Evolutionary conservation across 257 asterid genomes (phyloP).

Genomic region (Gentiana dahurica): DNA sequence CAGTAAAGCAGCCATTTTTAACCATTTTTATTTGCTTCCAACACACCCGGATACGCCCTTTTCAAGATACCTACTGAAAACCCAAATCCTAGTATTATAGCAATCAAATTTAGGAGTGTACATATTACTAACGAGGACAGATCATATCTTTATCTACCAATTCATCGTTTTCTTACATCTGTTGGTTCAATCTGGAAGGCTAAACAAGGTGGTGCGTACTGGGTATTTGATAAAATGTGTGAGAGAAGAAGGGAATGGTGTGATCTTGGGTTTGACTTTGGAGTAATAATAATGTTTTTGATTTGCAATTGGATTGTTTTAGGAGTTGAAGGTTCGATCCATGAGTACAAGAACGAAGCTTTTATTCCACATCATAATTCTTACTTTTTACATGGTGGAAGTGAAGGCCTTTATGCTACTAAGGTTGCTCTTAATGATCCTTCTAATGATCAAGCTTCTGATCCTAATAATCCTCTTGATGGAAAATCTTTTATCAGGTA

Average conservation of each 20-base stretch:
- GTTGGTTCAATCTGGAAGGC: background rate
- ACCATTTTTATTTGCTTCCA: too few relatives aligned
- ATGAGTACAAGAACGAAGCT: slow-evolving; percentile 71
- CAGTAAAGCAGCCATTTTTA: too few relatives aligned
- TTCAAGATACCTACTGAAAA: too few relatives aligned
- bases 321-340: slow-evolving; percentile 80
- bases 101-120: too few relatives aligned
- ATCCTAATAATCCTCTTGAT: slow-evolving; percentile 53
- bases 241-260: background rate
- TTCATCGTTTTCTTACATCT: slow-evolving; percentile 16
- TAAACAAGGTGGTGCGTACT: background rate
- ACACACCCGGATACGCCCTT: too few relatives aligned
- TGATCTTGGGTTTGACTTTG: slow-evolving; percentile 30
- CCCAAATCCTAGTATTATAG: too few relatives aligned
- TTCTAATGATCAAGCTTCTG: slow-evolving; percentile 32
- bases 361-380: slow-evolving; percentile 86
- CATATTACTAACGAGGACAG: too few relatives aligned
- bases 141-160: too few relatives aligned
- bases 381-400: slow-evolving; percentile 90
- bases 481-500: slow-evolving; percentile 95
- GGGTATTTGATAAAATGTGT: background rate
- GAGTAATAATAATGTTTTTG: slow-evolving; percentile 23
- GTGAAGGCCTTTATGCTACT: slow-evolving; percentile 95
- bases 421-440: slow-evolving; percentile 31
- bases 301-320: slow-evolving; percentile 17